Evolutionary conservation across 768 basidiomycete species (phyloP).

Genomic region (Scleroderma bovista): DNA sequence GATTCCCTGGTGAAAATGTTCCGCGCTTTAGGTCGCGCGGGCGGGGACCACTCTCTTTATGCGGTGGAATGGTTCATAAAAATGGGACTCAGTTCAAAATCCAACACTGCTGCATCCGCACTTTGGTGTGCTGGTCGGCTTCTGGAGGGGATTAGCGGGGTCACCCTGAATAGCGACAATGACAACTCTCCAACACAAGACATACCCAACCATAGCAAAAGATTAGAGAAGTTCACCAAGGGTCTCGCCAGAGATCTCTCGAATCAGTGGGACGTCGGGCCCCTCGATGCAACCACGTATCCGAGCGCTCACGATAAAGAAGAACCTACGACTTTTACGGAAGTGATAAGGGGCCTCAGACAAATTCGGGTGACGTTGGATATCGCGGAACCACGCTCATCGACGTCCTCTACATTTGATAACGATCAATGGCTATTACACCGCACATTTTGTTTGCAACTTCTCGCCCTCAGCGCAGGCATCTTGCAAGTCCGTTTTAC

Average conservation of each 20-base stretch:
- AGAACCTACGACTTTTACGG: constrained; percentile 42
- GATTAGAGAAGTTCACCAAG: constrained; percentile 60
- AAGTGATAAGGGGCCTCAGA: constrained; percentile 63
- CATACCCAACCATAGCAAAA: constrained; percentile 32
- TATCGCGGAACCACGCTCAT: constrained; percentile 33
- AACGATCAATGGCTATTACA: constrained; percentile 62
- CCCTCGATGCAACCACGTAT: constrained; percentile 22
- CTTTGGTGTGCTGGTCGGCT: constrained; percentile 81
- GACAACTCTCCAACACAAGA: constrained; percentile 5
- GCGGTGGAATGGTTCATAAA: constrained; percentile 80
- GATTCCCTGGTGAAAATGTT: constrained; percentile 67
- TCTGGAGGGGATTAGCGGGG: constrained; percentile 61
- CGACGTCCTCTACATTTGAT: constrained; percentile 21
- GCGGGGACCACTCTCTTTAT: constrained; percentile 63
- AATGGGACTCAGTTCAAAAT: constrained; percentile 41
- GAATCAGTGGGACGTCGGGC: constrained; percentile 62
- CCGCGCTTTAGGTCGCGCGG: constrained; percentile 60
- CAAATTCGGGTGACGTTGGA: constrained; percentile 55
- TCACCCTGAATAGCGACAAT: constrained; percentile 34
- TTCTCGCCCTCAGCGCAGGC: constrained; percentile 65
- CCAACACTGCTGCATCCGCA: constrained; percentile 53
- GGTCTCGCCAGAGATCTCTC: constrained; percentile 58
- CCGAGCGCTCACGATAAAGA: constrained; percentile 12
- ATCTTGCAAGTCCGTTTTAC: constrained; percentile 70
- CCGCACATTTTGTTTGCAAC: constrained; percentile 61